These are phyloP conservation scores for Hymenoscyphus albidus DNA, from an alignment of 2,329 filamentous ascomycete species.

Conservation along the genomic window DNA sequence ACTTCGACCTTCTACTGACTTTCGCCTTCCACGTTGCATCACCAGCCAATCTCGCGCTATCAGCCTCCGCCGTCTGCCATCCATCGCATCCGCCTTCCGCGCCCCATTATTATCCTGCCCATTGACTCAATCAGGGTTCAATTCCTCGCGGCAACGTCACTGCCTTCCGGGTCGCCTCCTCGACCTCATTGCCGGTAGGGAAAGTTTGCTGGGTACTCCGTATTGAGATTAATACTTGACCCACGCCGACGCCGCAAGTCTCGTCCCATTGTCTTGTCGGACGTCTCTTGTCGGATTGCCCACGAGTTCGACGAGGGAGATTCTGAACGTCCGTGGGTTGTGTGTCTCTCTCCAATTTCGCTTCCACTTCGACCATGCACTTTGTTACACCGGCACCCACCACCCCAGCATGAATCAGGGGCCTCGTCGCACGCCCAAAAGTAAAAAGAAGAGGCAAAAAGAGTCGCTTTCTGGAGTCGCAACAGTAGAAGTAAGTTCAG, in stretches of 20 bases:
- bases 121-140: background rate
- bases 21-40: background rate
- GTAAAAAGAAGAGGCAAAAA: background rate
- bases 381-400: conserved; percentile 8
- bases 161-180: conserved; percentile 4
- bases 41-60: background rate
- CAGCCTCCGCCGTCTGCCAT: background rate
- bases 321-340: conserved; percentile 10
- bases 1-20: background rate
- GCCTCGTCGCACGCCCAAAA: background rate
- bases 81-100: background rate
- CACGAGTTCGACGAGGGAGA: conserved; percentile 1
- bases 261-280: background rate
- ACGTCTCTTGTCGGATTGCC: no score
- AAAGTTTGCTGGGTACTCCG: background rate
- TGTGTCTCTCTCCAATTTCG: conserved; percentile 12
- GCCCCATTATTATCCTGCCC: background rate
- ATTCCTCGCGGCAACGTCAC: conserved; percentile 2
- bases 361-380: conserved; percentile 12
- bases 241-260: background rate
- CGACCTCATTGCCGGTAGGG: conserved; percentile 3
- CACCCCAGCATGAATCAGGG: conserved; percentile 4
- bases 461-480: background rate
- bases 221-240: background rate
- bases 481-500: background rate